Evolutionary conservation across 129 eudicot species (phyloP), one percentile per base, ranked within the genome.

Genomic region (Mikania micrantha): DNA sequence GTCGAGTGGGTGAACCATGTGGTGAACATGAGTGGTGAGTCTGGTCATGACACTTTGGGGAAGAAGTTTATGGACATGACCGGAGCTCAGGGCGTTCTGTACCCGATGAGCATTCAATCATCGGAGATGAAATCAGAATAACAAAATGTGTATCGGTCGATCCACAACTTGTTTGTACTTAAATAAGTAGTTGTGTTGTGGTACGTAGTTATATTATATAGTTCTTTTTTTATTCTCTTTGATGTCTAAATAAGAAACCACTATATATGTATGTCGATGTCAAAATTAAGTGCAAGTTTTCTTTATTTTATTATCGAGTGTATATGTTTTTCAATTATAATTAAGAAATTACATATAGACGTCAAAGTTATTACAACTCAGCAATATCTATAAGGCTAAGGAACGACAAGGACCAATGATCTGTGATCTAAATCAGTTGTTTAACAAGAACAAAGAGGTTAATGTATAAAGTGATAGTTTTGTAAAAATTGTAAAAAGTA

Each of bases 1-100:
- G 39, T 87, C 0, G 90, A 87, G 58, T 81, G 90, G 90, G 49
- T 53, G 20, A 69, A 45, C 78, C 73, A 76, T 3, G 24, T 79
- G 61, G 29, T 74, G 70, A 70, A 17, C 22, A 72, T 87, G 27
- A 63, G 71, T 3, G 78, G 82, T 1, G 78, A 73, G 19, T 45
- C 78, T 5, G 64, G 31, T 10, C 49, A 40, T 21, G 76, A 77
- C 36, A 70, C 63, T 60, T 65, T 58, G 0, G 81, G 82, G 29
- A 78, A 78, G 78, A 78, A 65, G 70, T 49, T 78, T 41, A 19
- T 78, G 70, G 74, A 78, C 28, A 44, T 71, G 10, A 9, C 70
- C 0, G 82, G 82, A 9, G 82, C 65, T 45, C 69, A 71, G 34
- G 68, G 60, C 9, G 3, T 72, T 20, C 70, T 72, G 25, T 78